A percentile compares a stretch with the other conserved stretches of the same genome.
Evolutionary conservation across 768 basidiomycete species (phyloP).

Genomic region (Tephrocybe sp.): DNA sequence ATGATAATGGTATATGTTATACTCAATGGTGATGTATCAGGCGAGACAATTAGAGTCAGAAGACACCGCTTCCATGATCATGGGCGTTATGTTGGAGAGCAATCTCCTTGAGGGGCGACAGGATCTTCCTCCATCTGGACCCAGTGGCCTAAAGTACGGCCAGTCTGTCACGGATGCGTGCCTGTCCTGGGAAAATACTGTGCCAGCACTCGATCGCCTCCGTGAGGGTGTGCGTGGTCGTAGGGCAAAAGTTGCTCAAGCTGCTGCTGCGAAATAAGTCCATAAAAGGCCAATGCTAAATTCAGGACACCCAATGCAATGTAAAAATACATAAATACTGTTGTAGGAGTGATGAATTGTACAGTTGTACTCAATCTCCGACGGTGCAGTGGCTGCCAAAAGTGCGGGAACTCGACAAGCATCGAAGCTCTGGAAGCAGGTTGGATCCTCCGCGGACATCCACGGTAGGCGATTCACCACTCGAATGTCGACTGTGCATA

Average conservation of each 20-base stretch:
- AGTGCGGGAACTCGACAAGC: no score
- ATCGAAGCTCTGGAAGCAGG: no score
- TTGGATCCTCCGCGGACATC: no score
- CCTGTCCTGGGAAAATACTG: conserved; percentile 87
- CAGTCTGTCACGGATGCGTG: conserved; percentile 90
- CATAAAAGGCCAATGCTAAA: not conserved
- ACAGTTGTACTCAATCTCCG: no score
- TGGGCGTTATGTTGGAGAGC: conserved; percentile 96
- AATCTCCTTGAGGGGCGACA: conserved; percentile 88
- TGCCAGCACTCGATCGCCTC: conserved; percentile 78
- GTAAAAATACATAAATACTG: not conserved
- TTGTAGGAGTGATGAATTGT: no score
- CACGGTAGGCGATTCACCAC: no score
- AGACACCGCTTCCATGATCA: conserved; percentile 72
- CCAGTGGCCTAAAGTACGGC: conserved; percentile 74
- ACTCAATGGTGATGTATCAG: conserved; percentile 32
- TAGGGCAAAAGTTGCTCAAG: conserved; percentile 45
- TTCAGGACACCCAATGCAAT: not conserved
- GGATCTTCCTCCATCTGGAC: conserved; percentile 75
- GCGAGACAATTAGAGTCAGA: conserved; percentile 69
- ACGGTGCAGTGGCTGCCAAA: no score
- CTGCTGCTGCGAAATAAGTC: conserved; percentile 9
- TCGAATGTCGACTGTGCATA: no score
- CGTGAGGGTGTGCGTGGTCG: conserved; percentile 87
- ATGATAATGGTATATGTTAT: not conserved